Base-by-base conservation (phyloP, 768 basidiomycete genomes). In the Lyophyllum semitale region DNA sequence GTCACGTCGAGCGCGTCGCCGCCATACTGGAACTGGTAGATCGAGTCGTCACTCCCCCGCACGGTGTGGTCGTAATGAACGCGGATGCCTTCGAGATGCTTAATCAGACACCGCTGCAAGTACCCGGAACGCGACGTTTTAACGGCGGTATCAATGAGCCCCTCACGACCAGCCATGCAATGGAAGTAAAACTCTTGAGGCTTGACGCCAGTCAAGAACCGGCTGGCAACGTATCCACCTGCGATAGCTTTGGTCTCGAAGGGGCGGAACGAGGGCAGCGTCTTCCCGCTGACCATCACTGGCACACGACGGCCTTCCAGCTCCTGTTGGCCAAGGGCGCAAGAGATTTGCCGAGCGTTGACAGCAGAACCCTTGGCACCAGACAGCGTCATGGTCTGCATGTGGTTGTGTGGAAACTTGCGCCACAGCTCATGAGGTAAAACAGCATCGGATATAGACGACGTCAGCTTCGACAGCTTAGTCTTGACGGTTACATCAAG, bases 111-210 rank as follows among this genome's bases (percentile, higher is more conserved):
- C 44, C 97, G 85, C 70, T 99, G 97, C 18, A 99, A 83, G 71
- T 99, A 99, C 18, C 97, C 97, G 4, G 97, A 98, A 51, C 97
- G 94, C 59, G 91, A 93, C 4, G 97, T 99, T 77, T 99, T 99
- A 69, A 99, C 96, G 33, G 97, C 97, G 5, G 97, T 99, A 67
- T 99, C 97, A 66, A 99, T 99, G 35, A 99, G 82, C 66, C 97
- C 97, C 77, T 99, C 97, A 63, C 97, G 85, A 49, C 97, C 97
- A 54, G 97, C 97, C 97, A 99, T 99, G 68, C 97, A 98, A 74
- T 99, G 97, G 81, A 99, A 99, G 77, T 97, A 99, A 74, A 98
- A 99, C 71, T 99, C 97, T 69, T 99, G 97, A 0, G 97, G 97
- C 63, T 90, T 92, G 70, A 99, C 87, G 51, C 97, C 97, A 7